Percentiles rank a stretch among this genome's conserved stretches.
These are phyloP conservation scores for Zostera marina DNA, from an alignment of 116 monocot species.

Conservation along the genomic window DNA sequence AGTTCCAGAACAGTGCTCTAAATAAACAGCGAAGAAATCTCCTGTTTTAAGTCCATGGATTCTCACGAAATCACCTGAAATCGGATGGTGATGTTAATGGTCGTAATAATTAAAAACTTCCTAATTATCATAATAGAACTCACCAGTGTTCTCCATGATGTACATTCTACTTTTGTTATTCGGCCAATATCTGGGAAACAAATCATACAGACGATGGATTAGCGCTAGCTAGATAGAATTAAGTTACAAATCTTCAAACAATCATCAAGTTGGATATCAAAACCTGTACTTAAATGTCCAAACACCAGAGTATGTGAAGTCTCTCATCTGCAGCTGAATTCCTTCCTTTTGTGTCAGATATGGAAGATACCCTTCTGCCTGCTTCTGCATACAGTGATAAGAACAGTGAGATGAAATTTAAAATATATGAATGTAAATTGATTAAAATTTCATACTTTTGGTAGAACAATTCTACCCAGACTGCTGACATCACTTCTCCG, in stretches of 20 bases:
- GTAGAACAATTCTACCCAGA: conserved; percentile 31
- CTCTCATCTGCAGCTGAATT: conserved; percentile 27
- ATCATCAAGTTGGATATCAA: not conserved
- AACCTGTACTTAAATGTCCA: conserved; percentile 72
- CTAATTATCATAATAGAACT: not conserved
- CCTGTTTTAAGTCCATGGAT: conserved; percentile 31
- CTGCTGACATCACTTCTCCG: conserved; percentile 26
- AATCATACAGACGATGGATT: too few relatives aligned
- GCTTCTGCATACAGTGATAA: conserved; percentile 15
- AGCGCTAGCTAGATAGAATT: too few relatives aligned
- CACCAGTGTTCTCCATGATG: conserved; percentile 52
- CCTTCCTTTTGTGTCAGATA: conserved; percentile 26
- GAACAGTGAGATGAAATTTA: not conserved
- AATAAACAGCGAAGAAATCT: conserved; percentile 30
- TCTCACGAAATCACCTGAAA: conserved; percentile 41
- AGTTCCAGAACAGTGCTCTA: conserved; percentile 8
- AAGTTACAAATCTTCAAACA: not conserved
- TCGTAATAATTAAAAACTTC: not conserved
- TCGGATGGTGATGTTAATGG: not conserved
- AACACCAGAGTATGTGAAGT: conserved; percentile 19
- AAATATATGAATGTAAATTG: not conserved
- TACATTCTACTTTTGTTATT: conserved; percentile 75
- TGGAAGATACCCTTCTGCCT: conserved; percentile 33
- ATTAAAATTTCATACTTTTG: conserved; percentile 13
- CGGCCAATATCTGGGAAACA: conserved; percentile 48